A percentile compares a stretch with the other conserved stretches of the same genome.
These are phyloP conservation scores for Sclerotiophoma versabilis DNA, from an alignment of 2,329 filamentous ascomycete genomes.

Conservation along the genomic window DNA sequence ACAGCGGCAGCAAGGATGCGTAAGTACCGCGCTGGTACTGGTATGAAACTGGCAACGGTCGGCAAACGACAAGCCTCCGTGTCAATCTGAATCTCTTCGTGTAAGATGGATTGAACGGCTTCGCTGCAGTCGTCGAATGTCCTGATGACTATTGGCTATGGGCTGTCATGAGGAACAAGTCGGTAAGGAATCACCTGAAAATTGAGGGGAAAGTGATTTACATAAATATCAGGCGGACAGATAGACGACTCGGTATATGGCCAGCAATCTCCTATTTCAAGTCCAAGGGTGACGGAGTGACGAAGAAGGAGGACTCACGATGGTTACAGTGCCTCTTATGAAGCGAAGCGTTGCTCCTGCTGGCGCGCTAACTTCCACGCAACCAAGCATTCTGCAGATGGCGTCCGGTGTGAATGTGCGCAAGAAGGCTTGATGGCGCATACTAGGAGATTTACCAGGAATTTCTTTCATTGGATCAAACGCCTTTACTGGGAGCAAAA, in stretches of 20 bases:
- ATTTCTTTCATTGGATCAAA: slow-evolving; percentile 33
- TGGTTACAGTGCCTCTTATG: slow-evolving; percentile 25
- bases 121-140: slow-evolving; percentile 24
- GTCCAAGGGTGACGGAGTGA: neutral
- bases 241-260: neutral
- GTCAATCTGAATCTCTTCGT: slow-evolving; percentile 29
- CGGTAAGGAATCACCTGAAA: slow-evolving; percentile 23
- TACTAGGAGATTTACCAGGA: slow-evolving; percentile 32
- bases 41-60: slow-evolving; percentile 22
- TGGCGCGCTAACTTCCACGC: slow-evolving; percentile 34
- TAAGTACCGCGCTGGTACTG: slow-evolving; percentile 20
- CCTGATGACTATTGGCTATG: slow-evolving; percentile 23
- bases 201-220: slow-evolving; percentile 4
- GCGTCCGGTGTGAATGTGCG: slow-evolving; percentile 40
- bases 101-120: slow-evolving; percentile 32
- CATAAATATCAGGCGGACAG: neutral
- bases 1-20: slow-evolving; percentile 14
- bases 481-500: slow-evolving; percentile 25
- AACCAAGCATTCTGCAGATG: slow-evolving; percentile 40
- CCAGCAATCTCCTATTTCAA: neutral
- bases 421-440: slow-evolving; percentile 35
- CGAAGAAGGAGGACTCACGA: neutral
- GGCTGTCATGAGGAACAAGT: slow-evolving; percentile 23
- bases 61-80: slow-evolving; percentile 36
- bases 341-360: slow-evolving; percentile 22